Conservation (phyloP, 2,329 filamentous ascomycete species). For the Fusarium sp. region DNA sequence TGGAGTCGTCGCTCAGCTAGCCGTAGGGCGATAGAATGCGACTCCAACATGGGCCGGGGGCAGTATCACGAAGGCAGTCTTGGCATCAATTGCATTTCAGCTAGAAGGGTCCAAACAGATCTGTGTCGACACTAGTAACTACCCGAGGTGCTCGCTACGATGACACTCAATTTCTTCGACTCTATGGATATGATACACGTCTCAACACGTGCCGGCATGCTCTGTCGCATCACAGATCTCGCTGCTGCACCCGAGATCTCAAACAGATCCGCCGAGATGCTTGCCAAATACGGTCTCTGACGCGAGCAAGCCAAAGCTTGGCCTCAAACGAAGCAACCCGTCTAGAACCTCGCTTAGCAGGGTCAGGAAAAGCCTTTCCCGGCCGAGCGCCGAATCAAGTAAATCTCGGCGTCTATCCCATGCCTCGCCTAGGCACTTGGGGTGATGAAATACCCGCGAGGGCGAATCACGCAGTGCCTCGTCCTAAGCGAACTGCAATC, state of each 20-base stretch:
- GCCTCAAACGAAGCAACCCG: not conserved
- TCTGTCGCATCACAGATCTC: not conserved
- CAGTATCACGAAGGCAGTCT: too few species aligned
- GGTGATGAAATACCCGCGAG: not conserved
- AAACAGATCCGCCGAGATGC: not conserved
- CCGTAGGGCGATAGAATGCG: too few species aligned
- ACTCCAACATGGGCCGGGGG: too few species aligned
- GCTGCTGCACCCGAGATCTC: conserved; percentile 10
- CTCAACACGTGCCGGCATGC: too few species aligned
- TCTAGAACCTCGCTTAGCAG: conserved; percentile 10
- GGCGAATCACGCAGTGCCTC: not conserved
- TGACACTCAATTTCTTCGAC: too few species aligned
- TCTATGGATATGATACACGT: too few species aligned
- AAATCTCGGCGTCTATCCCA: conserved; percentile 1
- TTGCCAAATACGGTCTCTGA: not conserved
- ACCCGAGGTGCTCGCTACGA: too few species aligned
- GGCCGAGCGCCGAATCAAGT: not conserved
- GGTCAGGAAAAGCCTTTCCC: not conserved
- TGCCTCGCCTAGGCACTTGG: not conserved
- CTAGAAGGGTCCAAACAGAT: too few species aligned
- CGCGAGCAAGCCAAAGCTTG: conserved; percentile 5
- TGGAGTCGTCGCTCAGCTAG: too few species aligned
- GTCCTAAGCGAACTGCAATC: conserved; percentile 34
- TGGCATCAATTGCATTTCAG: too few species aligned
- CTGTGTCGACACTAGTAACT: too few species aligned